Evolutionary conservation across 1,139 yeast genomes (phyloP), one percentile per base, ranked within the genome.

Genomic region (Candida pseudocylindracea): DNA sequence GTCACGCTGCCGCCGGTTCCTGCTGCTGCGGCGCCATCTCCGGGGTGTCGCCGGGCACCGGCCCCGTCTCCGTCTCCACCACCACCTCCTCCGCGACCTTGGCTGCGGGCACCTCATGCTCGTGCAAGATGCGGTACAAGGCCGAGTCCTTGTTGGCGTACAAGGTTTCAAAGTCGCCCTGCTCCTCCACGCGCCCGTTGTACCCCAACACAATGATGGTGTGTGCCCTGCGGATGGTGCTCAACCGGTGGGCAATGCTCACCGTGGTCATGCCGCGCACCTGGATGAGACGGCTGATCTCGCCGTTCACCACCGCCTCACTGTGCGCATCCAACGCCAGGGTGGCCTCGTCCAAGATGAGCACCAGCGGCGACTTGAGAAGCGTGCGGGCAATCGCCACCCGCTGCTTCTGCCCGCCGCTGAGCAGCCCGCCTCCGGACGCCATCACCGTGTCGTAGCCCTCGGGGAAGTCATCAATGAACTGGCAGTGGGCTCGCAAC

Each of bases 331-430:
- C 91, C 34, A 76, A 53, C 0, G 88, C 88, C 26, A 81, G 71
- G 0, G 91, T 76, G 9, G 88, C 85, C 47, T 76, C 91, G 44
- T 76, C 91, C 35, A 76, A 53, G 10, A 75, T 57, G 37, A 75
- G 55, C 28, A 75, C 58, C 33, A 58, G 54, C 2, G 88, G 85
- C 36, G 63, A 61, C 36, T 74, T 64, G 29, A 74, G 58, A 39
- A 75, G 58, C 2, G 93, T 85, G 39, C 94, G 57, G 1, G 94
- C 93, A 39, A 81, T 65, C 4, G 94, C 93, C 32, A 81, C 67
- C 45, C 94, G 62, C 53, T 81, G 95, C 48, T 79, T 79, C 47
- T 81, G 94, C 6, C 95, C 95, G 29, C 94, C 94, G 7, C 73
- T 66, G 32, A 70, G 52, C 27, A 70, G 60, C 0, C 74, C 68